Evolutionary conservation across 306 rosid genomes (phyloP), one percentile per base, ranked within the genome.

Genomic region (Dalbergia oliveri): DNA sequence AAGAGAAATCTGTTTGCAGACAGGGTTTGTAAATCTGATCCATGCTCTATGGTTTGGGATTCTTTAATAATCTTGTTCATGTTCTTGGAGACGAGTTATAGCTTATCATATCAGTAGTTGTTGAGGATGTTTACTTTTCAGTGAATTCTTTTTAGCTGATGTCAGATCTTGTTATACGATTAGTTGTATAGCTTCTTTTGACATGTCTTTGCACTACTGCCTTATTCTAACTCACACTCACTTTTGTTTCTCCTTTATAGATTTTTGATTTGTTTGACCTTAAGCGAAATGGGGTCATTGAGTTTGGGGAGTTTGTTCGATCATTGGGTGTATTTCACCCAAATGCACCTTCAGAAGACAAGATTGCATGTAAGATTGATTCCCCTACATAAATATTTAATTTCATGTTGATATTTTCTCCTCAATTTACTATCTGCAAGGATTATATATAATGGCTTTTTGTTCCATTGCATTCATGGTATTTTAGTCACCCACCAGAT

Each of bases 271-370:
- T 94, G 70, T 94, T 94, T 84, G 98, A 94, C 81, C 0, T 86
- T 12, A 94, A 94, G 88, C 87, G 74, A 75, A 94, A 94, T 33
- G 98, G 97, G 41, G 95, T 90, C 69, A 94, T 94, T 56, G 97
- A 94, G 57, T 94, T 91, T 12, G 97, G 94, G 50, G 98, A 91
- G 73, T 94, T 94, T 79, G 98, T 94, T 68, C 86, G 94, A 83
- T 90, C 98, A 37, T 66, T 94, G 49, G 90, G 95, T 51, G 81
- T 91, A 68, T 91, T 94, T 87, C 98, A 94, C 64, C 98, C 98
- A 57, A 61, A 87, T 75, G 92, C 94, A 72, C 72, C 90, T 73
- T 69, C 73, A 54, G 98, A 86, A 76, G 94, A 91, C 69, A 94
- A 94, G 87, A 88, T 88, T 67, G 7, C 79, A 68, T 94, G 98